phyloP scores from a whole-genome alignment of 2,329 filamentous ascomycete species.

The Neofusicoccum kwambonambiense region DNA sequence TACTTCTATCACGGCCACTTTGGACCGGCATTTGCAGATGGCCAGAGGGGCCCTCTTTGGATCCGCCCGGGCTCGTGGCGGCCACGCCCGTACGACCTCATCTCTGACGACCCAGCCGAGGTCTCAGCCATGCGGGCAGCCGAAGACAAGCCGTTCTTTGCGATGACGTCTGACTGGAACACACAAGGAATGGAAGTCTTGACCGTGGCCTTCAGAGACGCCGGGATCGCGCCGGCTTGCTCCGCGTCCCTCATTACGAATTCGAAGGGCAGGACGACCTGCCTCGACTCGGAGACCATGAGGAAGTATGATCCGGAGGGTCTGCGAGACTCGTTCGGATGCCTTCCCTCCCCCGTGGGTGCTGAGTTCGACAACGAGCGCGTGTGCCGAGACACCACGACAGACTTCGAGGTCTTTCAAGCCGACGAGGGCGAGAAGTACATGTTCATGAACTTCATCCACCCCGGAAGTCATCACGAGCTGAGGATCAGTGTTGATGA shows the following conservation, averaged over 20 bases:
- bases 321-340: constrained; percentile 19
- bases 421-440: constrained; percentile 20
- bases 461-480: constrained; percentile 22
- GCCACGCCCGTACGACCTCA: constrained; percentile 51
- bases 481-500: constrained; percentile 23
- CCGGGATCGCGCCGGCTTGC: background rate
- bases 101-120: constrained; percentile 41
- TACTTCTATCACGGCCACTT: constrained; percentile 64
- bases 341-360: constrained; percentile 18
- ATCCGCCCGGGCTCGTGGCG: constrained; percentile 43
- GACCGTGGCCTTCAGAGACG: background rate
- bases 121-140: constrained; percentile 50
- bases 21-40: constrained; percentile 58
- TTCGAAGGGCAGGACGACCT: constrained; percentile 49
- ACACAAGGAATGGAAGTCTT: constrained; percentile 29
- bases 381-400: constrained; percentile 20
- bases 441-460: constrained; percentile 22
- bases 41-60: constrained; percentile 57
- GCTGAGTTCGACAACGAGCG: constrained; percentile 21
- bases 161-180: constrained; percentile 58
- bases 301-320: constrained; percentile 16
- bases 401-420: constrained; percentile 22
- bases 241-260: constrained; percentile 56
- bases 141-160: constrained; percentile 46
- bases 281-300: background rate